Percentiles rank a stretch among this genome's conserved stretches.
These are phyloP conservation scores for Mycena latifolia DNA, from an alignment of 768 basidiomycete species.

Conservation along the genomic window DNA sequence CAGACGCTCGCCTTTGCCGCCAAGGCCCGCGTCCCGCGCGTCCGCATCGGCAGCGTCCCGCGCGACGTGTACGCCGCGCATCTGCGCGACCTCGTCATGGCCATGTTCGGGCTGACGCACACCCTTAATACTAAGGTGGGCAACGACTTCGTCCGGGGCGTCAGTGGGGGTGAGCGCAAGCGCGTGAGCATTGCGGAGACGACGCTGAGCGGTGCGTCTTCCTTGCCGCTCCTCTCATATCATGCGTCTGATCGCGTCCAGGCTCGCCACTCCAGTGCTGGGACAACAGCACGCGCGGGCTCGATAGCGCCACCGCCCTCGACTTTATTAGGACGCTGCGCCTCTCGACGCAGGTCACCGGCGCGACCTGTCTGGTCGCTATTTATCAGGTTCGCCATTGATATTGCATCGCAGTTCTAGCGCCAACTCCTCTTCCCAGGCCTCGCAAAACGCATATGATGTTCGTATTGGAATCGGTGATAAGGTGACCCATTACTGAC, in stretches of 20 bases:
- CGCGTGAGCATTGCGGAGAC: constrained; percentile 72
- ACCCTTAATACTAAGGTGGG: constrained; percentile 73
- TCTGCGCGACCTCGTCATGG: constrained; percentile 58
- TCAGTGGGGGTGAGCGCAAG: constrained; percentile 70
- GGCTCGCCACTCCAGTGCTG: constrained; percentile 57
- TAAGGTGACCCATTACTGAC: not conserved
- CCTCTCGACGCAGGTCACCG: constrained; percentile 53
- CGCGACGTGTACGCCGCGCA: constrained; percentile 50
- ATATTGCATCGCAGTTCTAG: not conserved
- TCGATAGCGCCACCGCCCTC: constrained; percentile 50
- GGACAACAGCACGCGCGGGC: constrained; percentile 56
- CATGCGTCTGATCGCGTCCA: not conserved
- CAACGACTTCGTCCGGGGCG: constrained; percentile 68
- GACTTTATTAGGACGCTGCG: constrained; percentile 60
- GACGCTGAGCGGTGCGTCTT: constrained; percentile 51
- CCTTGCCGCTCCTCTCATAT: too few relatives aligned
- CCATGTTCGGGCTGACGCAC: constrained; percentile 71
- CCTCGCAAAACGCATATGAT: constrained; percentile 55
- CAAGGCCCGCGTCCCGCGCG: constrained; percentile 58
- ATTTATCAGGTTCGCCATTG: constrained; percentile 51
- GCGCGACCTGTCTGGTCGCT: constrained; percentile 56
- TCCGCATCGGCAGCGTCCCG: constrained; percentile 48
- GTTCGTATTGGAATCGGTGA: constrained; percentile 27
- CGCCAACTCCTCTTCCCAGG: constrained; percentile 21
- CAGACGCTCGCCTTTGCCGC: constrained; percentile 66